Base-by-base conservation (phyloP, 2,329 filamentous ascomycete species). In the Alternaria sp. region DNA sequence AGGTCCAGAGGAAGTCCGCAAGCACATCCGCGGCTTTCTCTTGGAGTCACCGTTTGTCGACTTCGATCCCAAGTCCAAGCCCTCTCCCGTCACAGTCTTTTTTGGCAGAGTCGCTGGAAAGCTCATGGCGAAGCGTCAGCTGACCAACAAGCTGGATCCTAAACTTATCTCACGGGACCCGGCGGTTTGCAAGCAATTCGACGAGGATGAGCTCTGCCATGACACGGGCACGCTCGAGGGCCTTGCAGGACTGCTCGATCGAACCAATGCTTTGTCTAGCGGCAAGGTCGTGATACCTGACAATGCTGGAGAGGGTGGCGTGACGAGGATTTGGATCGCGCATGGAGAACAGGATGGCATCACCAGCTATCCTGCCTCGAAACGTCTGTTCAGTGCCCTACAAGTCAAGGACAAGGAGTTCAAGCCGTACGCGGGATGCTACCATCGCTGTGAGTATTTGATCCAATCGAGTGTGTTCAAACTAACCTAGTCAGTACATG, bases 211-310 rank as follows among this genome's bases (percentile, higher is more conserved):
- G 51, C 82, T 97, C 53, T 88, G 89, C 77, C 93, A 97, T 79
- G 86, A 94, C 77, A 94, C 88, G 2, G 94, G 93, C 36, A 97
- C 94, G 7, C 83, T 96, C n/a, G 89, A 94, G 76, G 91, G 91
- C 1, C 76, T 97, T 34, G 86, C 90, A 0, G 89, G 87, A 0
- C 85, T 97, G 85, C 80, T 97, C 65, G 92, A 96, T 75, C 86
- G 94, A 26, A 89, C 89, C 1, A 80, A 80, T 5, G 83, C 83
- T 54, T 79, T 96, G 62, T 80, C 86, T 5, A 80, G 77, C 6
- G 90, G 89, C 3, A 83, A 81, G 51, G 78, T 88, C 30, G 79
- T 74, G 62, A 68, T 81, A 36, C 68, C 71, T 5, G 80, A 82
- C 9, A 75, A 75, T 30, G 75, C 72, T 20, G 79, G 81, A n/a